Evolutionary conservation across 768 basidiomycete genomes (phyloP), one percentile per base, ranked within the genome.

Genomic region (Tricholoma hemisulphureum): DNA sequence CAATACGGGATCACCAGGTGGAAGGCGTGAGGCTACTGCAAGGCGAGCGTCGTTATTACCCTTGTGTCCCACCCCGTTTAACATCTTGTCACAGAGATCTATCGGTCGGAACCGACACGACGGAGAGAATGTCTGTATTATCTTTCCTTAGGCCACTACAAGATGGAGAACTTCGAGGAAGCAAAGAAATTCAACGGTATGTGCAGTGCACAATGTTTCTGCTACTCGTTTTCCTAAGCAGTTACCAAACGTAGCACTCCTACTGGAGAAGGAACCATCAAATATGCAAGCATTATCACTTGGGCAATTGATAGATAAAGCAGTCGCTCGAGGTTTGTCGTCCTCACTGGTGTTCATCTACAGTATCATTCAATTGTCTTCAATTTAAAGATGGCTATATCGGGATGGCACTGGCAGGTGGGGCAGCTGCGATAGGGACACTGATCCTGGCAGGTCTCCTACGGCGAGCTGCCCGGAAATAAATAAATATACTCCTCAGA

Each of bases 91-190:
- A 24, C 67, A 98, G 97, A 98, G 55, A 88, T 99, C 46, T 99
- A 96, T 74, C 86, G 93, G 24, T 80, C 85, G 14, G 95, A 97
- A 60, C 89, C 95, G 4, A 72, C 85, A 20, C 83, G 96, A 62
- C 82, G 97, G 60, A 79, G 96, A 75, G 97, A 98, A 74, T 98
- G 96, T 65, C 75, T 98, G 32, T 99, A 98, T 69, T 99, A 98
- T 75, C 86, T 99, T 23, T 93, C 95, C 3, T 79, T 98, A 13
- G 97, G 97, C 0, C 87, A 98, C 72, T 98, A 93, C 75, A 98
- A 98, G 80, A 89, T 98, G 83, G 87, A 88, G 10, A 95, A 98
- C 69, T 98, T 89, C 70, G 89, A 91, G 18, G 92, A 98, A 67
- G 93, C 95, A 2, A 88, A 83, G 73, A 87, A 83, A 60, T 99